A percentile compares a stretch with the other conserved stretches of the same genome.
Conservation (phyloP, 345 rosid genomes). For the Bruguiera gymnorhiza region DNA sequence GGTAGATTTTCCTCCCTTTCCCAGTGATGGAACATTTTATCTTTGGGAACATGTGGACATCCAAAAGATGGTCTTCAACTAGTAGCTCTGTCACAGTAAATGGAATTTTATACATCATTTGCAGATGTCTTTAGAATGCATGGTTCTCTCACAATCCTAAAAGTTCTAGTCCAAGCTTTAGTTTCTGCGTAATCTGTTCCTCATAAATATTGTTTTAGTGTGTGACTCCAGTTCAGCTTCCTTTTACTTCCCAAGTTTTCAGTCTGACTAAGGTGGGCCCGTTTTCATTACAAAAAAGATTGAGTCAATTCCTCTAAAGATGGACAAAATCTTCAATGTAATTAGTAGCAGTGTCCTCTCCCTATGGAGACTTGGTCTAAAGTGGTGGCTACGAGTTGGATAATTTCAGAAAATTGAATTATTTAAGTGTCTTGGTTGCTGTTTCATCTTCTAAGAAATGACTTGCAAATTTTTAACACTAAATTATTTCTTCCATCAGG, state of each 20-base stretch:
- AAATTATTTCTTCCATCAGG: too few relatives aligned
- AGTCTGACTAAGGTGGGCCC: too few relatives aligned
- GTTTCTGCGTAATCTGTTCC: neutral
- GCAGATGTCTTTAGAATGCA: neutral
- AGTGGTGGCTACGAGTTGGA: too few relatives aligned
- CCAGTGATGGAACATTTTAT: constrained; percentile 92
- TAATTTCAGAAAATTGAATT: too few relatives aligned
- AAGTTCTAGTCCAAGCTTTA: neutral
- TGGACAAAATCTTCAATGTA: neutral
- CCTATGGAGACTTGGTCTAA: too few relatives aligned
- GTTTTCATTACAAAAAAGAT: too few relatives aligned
- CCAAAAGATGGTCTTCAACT: constrained; percentile 89
- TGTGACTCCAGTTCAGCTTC: neutral
- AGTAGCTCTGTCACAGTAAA: constrained; percentile 83
- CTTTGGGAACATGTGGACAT: constrained; percentile 99
- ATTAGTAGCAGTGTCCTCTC: too few relatives aligned
- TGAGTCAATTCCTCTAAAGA: neutral
- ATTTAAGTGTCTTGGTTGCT: too few relatives aligned
- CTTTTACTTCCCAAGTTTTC: neutral
- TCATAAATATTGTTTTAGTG: neutral
- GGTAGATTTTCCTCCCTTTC: constrained; percentile 19
- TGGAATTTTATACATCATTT: neutral
- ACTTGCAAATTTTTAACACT: too few relatives aligned
- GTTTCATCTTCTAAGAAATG: too few relatives aligned
- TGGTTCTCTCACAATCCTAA: neutral